A percentile compares a stretch with the other conserved stretches of the same genome.
phyloP scores from a whole-genome alignment of 2,329 filamentous ascomycete species.

The Camptophora hylomeconis region DNA sequence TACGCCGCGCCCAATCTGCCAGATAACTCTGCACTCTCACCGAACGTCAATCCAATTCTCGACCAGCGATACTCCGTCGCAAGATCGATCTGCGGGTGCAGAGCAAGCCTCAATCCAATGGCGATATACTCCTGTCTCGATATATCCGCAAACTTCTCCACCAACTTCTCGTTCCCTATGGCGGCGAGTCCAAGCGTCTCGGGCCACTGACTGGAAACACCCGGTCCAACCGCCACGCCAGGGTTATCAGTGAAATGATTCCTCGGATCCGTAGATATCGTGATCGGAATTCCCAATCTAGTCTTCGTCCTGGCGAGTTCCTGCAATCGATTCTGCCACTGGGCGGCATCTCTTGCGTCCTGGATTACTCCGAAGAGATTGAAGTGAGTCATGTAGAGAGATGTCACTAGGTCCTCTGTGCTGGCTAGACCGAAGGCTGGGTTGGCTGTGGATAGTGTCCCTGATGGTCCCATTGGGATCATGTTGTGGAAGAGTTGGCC shows the following conservation, averaged over 20 bases:
- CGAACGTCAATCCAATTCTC: slow-evolving; percentile 33
- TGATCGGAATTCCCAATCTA: slow-evolving; percentile 6
- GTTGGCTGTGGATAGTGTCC: slow-evolving; percentile 1
- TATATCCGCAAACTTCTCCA: slow-evolving; percentile 35
- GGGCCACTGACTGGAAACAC: slow-evolving; percentile 38
- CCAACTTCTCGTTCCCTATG: slow-evolving; percentile 30
- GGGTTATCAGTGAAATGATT: slow-evolving; percentile 7
- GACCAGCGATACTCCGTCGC: slow-evolving; percentile 41
- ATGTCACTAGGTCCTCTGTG: not conserved
- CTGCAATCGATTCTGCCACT: slow-evolving; percentile 6
- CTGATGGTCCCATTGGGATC: slow-evolving; percentile 3
- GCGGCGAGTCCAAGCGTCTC: slow-evolving; percentile 39
- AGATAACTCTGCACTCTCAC: slow-evolving; percentile 27
- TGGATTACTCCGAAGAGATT: slow-evolving; percentile 5
- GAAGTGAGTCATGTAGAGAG: slow-evolving; percentile 6
- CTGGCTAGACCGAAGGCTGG: slow-evolving; percentile 1
- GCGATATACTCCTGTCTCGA: slow-evolving; percentile 34
- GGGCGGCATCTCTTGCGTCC: slow-evolving; percentile 1
- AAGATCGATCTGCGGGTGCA: slow-evolving; percentile 40
- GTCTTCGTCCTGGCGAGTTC: slow-evolving; percentile 3
- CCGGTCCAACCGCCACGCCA: slow-evolving; percentile 31
- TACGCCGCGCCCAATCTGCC: slow-evolving; percentile 6
- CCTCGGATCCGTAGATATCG: slow-evolving; percentile 7
- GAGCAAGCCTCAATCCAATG: slow-evolving; percentile 31
- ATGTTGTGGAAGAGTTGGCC: slow-evolving; percentile 47